Evolutionary conservation across 1,139 yeast species (phyloP).

Genomic region (Arxiozyma telluris): DNA sequence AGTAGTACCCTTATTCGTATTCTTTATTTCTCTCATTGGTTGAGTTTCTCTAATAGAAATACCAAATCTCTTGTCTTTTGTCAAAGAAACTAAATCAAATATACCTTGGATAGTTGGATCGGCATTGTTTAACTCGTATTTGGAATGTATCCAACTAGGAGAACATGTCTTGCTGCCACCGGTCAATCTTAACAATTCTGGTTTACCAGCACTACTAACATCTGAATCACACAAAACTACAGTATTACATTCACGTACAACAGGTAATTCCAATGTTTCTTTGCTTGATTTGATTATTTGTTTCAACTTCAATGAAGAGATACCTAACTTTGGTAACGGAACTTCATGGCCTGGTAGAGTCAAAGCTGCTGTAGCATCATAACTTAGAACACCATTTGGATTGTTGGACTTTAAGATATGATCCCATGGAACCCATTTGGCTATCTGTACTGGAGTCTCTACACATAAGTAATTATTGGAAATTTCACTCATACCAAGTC

Average conservation of each 20-base stretch:
- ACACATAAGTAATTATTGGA: conserved; percentile 73
- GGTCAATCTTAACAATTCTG: conserved; percentile 65
- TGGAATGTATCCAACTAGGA: conserved; percentile 85
- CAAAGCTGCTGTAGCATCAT: conserved; percentile 52
- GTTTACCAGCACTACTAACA: conserved; percentile 36
- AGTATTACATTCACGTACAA: conserved; percentile 75
- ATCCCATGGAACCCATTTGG: conserved; percentile 62
- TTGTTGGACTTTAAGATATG: conserved; percentile 52
- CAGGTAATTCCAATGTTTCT: conserved; percentile 38
- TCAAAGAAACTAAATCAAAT: conserved; percentile 45
- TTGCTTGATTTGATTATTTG: conserved; percentile 49
- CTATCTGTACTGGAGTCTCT: conserved; percentile 62
- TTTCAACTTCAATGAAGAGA: conserved; percentile 56
- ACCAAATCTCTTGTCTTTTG: conserved; percentile 62
- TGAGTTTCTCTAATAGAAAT: conserved; percentile 52
- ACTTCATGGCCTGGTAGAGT: conserved; percentile 64
- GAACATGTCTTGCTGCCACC: conserved; percentile 63
- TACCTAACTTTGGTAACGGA: conserved; percentile 63
- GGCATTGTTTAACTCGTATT: conserved; percentile 43
- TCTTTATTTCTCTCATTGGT: conserved; percentile 35
- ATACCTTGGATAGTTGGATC: conserved; percentile 39
- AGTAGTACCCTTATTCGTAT: conserved; percentile 6
- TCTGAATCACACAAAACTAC: conserved; percentile 46
- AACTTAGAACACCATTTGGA: conserved; percentile 56
- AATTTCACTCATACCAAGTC: conserved; percentile 76